Base-by-base conservation (phyloP, 305 asterid species). In the Fraxinus baroniana region DNA sequence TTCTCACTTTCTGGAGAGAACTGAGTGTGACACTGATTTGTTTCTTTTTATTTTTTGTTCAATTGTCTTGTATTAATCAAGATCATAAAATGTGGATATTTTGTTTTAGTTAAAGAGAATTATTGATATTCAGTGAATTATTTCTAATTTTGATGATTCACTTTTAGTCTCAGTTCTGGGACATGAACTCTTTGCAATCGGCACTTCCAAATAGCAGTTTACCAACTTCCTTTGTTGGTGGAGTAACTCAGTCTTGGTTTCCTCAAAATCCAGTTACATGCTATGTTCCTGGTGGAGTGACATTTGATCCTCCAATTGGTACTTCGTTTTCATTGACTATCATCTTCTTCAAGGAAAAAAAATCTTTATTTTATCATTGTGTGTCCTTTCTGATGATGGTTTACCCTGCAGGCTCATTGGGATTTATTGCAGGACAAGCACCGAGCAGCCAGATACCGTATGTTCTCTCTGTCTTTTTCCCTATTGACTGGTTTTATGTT, bases 111-210 rank as follows among this genome's bases (percentile, higher is more conserved):
- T 62, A 62, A n/a, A 2, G 70, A 60, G 70, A 60, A 60, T 6
- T 22, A 22, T 9, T 22, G 32, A 49, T 57, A 26, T 35, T 41
- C 80, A n/a, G 44, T 6, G 80, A 22, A 37, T 39, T 20, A 37
- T 78, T 76, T 87, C 86, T 87, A 41, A 87, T 74, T 78, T 46
- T 13, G 49, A 24, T 76, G 79, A 77, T 84, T 20, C 79, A 66
- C 80, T 66, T 76, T 73, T 76, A 86, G 86, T 85, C 90, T 80
- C 92, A 94, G 86, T 89, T 92, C 82, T 93, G 97, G 94, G 91
- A 93, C 84, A 87, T 91, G 93, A 87, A 90, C 86, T 89, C 97
- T 66, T 87, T 94, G 93, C 97, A 91, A 85, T 91, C 88, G 79
- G 92, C 93, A 9, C 78, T 95, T 90, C 97, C 97, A 79, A 85